Conservation (phyloP, 495 filamentous ascomycete genomes). For the Eremomyces bilateralis region DNA sequence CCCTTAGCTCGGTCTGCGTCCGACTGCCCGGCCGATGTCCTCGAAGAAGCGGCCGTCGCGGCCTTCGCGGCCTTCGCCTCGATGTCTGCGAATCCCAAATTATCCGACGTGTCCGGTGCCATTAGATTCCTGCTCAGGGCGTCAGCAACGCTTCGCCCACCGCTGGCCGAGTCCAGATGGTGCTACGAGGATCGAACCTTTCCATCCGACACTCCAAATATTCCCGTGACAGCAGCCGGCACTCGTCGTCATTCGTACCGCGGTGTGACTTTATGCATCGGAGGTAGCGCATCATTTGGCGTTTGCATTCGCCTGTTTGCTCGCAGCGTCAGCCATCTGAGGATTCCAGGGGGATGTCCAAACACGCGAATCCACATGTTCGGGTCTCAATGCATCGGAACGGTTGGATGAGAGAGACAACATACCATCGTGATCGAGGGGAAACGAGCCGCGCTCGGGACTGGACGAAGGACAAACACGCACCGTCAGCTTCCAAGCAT, state of each 20-base stretch:
- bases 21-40: background rate
- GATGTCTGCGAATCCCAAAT: slow-evolving; percentile 58
- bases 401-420: no score
- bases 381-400: no score
- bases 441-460: slow-evolving; percentile 88
- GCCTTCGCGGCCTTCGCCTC: slow-evolving; percentile 10
- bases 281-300: slow-evolving; percentile 64
- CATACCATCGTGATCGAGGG: slow-evolving; percentile 83
- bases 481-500: background rate
- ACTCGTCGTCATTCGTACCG: slow-evolving; percentile 70
- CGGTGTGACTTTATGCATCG: slow-evolving; percentile 58
- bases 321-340: slow-evolving; percentile 1
- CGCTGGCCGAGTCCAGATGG: slow-evolving; percentile 3
- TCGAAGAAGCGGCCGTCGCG: slow-evolving; percentile 2
- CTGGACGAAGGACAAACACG: slow-evolving; percentile 19
- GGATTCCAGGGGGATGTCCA: background rate
- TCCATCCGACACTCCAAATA: slow-evolving; percentile 93
- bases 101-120: slow-evolving; percentile 82
- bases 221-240: slow-evolving; percentile 61
- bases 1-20: no score
- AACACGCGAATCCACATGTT: no score
- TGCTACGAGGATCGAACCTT: slow-evolving; percentile 32
- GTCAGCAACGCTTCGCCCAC: background rate
- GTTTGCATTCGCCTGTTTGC: slow-evolving; percentile 68
- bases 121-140: slow-evolving; percentile 54